A percentile compares a stretch with the other conserved stretches of the same genome.
phyloP scores from a whole-genome alignment of 2,329 filamentous ascomycete species.

The Biscogniauxia sp. region DNA sequence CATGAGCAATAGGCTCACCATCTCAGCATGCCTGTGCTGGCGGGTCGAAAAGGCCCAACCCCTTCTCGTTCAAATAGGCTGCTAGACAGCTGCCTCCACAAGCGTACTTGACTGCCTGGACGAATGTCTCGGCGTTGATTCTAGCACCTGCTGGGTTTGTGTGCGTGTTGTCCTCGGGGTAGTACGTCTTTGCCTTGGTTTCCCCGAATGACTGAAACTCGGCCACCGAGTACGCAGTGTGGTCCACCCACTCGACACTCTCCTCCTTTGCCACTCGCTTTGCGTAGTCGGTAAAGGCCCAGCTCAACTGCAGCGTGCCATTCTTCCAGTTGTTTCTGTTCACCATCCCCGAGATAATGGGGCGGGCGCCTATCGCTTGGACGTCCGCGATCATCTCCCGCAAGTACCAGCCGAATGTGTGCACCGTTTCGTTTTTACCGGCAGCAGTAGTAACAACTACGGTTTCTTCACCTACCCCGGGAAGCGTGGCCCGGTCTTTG shows the following conservation, averaged over 20 bases:
- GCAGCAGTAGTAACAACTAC: conserved; percentile 16
- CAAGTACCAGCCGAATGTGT: conserved; percentile 29
- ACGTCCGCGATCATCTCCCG: conserved; percentile 29
- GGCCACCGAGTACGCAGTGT: conserved; percentile 26
- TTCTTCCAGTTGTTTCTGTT: conserved; percentile 19
- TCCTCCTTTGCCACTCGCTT: conserved; percentile 13
- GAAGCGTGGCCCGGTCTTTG: conserved; percentile 22
- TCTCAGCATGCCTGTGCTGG: not conserved
- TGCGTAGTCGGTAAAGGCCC: conserved; percentile 25
- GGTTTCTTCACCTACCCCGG: conserved; percentile 23
- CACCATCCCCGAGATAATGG: conserved; percentile 28
- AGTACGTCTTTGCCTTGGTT: conserved; percentile 22
- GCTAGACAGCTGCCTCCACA: not conserved
- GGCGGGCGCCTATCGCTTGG: conserved; percentile 14
- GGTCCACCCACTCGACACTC: conserved; percentile 24
- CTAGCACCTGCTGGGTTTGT: conserved; percentile 24
- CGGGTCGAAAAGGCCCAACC: not conserved
- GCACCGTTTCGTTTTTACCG: conserved; percentile 18
- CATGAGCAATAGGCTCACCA: no score
- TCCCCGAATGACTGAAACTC: conserved; percentile 22
- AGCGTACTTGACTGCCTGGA: conserved; percentile 21
- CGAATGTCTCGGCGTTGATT: conserved; percentile 15
- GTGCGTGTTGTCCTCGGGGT: conserved; percentile 30
- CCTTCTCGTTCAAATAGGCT: not conserved
- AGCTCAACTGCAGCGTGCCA: conserved; percentile 13